Evolutionary conservation across 2,329 filamentous ascomycete genomes (phyloP).

Genomic region (Talaromyces atroroseus): DNA sequence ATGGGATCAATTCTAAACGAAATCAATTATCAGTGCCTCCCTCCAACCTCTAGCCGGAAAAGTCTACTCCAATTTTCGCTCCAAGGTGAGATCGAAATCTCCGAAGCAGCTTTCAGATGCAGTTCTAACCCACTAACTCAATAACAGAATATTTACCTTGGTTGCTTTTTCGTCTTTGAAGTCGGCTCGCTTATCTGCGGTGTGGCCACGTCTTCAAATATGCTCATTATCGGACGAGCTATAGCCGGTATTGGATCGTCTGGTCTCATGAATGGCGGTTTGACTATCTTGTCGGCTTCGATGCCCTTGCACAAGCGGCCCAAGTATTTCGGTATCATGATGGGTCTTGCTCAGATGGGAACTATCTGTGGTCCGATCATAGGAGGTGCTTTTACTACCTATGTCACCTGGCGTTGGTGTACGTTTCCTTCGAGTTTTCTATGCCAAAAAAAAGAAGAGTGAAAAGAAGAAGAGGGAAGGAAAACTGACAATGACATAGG

Average conservation of each 20-base stretch:
- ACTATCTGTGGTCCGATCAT: constrained; percentile 29
- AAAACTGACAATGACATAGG: background rate
- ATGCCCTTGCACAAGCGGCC: constrained; percentile 13
- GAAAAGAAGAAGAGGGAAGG: too few relatives aligned
- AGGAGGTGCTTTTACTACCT: constrained; percentile 42
- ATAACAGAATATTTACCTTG: constrained; percentile 2
- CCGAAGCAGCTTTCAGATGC: constrained; percentile 6
- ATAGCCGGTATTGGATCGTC: constrained; percentile 29
- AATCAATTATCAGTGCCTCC: constrained; percentile 19
- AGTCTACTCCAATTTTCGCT: constrained; percentile 14
- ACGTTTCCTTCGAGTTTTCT: background rate
- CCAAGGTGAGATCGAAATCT: constrained; percentile 31
- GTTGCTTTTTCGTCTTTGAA: constrained; percentile 31
- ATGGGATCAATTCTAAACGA: constrained; percentile 1
- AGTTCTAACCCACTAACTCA: background rate
- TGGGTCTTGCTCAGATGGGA: constrained; percentile 10
- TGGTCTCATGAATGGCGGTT: constrained; percentile 26
- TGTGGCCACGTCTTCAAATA: constrained; percentile 26
- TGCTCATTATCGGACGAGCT: constrained; percentile 33
- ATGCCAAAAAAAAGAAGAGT: too few relatives aligned
- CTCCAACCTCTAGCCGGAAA: constrained; percentile 49
- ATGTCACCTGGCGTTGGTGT: constrained; percentile 42
- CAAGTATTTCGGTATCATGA: constrained; percentile 13
- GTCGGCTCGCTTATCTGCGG: constrained; percentile 31
- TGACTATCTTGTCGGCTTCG: constrained; percentile 11